Evolutionary conservation across 1,284 basidiomycete species (phyloP), one percentile per base, ranked within the genome.

Genomic region (Kwoniella shivajii): DNA sequence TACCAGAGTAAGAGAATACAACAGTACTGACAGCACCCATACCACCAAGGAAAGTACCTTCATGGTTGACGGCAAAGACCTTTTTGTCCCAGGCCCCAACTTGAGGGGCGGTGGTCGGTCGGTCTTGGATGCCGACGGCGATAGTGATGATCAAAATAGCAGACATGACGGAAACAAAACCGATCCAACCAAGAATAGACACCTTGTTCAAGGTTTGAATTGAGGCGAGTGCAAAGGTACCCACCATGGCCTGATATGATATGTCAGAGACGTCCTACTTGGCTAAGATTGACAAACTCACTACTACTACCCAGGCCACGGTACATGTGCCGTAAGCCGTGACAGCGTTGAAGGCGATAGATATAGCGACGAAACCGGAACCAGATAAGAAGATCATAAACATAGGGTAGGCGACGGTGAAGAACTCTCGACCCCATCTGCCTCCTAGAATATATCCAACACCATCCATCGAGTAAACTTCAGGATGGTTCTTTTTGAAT

Each of bases 201-300:
- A 76, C 61, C 30, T 65, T 56, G 60, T 64, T 65, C 7, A 76
- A 59, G 10, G 71, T 74, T 41, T 67, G 72, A 26, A 76, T 65
- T 4, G 61, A 65, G 2, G 72, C 69, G 16, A 70, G 50, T 9
- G 47, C 20, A 50, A 64, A 66, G 6, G 63, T 65, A 27, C 60
- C 60, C 18, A 65, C 56, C 30, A 54, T 58, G 20, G 62, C 64
- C 60, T 61, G 24, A 1, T 14, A 24, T 26, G n/a, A n/a, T 46
- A n/a, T 18, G 46, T 51, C 37, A 55, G 50, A 27, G 26, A 9
- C 9, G n/a, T 16, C 14, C 26, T 24, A 9, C 13, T 16, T 45
- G 11, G 26, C 2, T 3, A 26, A 10, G 16, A 13, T 29, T 3
- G 20, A 42, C 7, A 7, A 29, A 47, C 61, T 56, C 24, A 61